Evolutionary conservation across 2,329 filamentous ascomycete genomes (phyloP), one percentile per base, ranked within the genome.

Genomic region (Talaromyces rugulosus): DNA sequence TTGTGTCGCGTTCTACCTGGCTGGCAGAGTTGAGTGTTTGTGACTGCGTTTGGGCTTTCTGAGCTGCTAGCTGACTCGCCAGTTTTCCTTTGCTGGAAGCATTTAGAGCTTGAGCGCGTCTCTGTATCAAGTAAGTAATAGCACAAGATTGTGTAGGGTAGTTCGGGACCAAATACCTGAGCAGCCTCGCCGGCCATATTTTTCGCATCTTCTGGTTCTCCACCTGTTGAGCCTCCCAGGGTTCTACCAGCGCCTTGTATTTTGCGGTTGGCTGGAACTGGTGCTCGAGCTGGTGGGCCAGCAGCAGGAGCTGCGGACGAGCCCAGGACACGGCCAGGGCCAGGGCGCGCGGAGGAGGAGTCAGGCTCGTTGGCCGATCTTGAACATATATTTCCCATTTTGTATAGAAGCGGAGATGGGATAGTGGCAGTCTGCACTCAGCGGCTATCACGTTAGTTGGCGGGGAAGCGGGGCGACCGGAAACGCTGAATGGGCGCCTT

Each of bases 361-460:
- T 79, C 69, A 5, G 61, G 33, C 66, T 80, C 70, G 65, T 85
- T 78, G 34, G 85, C 79, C 62, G 82, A 83, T 75, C 91, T 92
- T 73, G 91, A 90, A 80, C 91, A 96, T 77, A 92, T 83, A 75
- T 92, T 94, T 63, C 93, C 93, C 93, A 97, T 96, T 66, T 63
- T 30, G 34, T 54, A 23, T 23, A 55, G 58, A 47, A 8, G 47
- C 54, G 27, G 28, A 33, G 31, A 56, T 42, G n/a, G 33, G 36
- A 40, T 16, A 40, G 5, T n/a, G 14, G 52, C 52, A 33, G 18
- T 36, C 16, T 55, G 23, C 30, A 40, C 36, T 40, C 2, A 31
- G 28, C 52, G 16, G 8, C 52, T 18, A 9, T 31, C 52, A 14
- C 52, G 33, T 36, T 33, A 33, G 30, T 28, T 60, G 40, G 58